Evolutionary conservation across 306 rosid species (phyloP).

Genomic region (Ammopiptanthus mongolicus): DNA sequence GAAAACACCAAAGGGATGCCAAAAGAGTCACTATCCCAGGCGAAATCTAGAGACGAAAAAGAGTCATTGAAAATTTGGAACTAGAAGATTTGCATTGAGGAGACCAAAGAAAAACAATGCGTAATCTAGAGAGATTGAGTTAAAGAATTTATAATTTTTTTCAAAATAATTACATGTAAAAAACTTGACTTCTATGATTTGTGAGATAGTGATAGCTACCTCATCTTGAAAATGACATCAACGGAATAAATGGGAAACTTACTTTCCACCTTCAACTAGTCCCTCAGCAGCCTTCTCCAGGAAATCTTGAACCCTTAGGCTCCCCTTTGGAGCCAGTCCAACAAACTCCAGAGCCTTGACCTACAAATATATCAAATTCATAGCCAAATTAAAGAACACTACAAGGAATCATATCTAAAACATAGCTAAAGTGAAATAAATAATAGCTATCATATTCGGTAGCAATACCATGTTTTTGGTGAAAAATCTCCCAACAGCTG

Average conservation of each 20-base stretch:
- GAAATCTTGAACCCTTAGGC: constrained; percentile 86
- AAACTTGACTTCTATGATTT: too few relatives aligned
- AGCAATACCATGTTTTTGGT: constrained; percentile 78
- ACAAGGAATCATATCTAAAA: not conserved
- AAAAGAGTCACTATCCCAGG: too few relatives aligned
- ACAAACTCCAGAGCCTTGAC: constrained; percentile 68
- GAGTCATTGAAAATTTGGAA: too few relatives aligned
- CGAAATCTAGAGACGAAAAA: too few relatives aligned
- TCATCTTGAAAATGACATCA: not conserved
- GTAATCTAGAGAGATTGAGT: too few relatives aligned
- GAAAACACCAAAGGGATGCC: too few relatives aligned
- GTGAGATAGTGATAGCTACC: not conserved
- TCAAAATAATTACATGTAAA: too few relatives aligned
- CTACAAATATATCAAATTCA: constrained; percentile 32
- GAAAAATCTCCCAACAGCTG: constrained; percentile 69
- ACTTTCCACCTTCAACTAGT: constrained; percentile 96
- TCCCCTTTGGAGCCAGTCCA: constrained; percentile 90
- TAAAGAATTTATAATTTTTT: too few relatives aligned
- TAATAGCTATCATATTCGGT: not conserved
- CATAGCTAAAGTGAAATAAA: constrained; percentile 6
- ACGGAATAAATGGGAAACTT: constrained; percentile 36
- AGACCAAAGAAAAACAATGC: too few relatives aligned
- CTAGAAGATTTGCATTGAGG: too few relatives aligned
- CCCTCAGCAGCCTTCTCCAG: constrained; percentile 93
- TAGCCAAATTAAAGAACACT: not conserved